Percentiles rank a stretch among this genome's conserved stretches.
Conservation (phyloP, 2,329 filamentous ascomycete genomes). For the Cylindrodendrum hubeiense region DNA sequence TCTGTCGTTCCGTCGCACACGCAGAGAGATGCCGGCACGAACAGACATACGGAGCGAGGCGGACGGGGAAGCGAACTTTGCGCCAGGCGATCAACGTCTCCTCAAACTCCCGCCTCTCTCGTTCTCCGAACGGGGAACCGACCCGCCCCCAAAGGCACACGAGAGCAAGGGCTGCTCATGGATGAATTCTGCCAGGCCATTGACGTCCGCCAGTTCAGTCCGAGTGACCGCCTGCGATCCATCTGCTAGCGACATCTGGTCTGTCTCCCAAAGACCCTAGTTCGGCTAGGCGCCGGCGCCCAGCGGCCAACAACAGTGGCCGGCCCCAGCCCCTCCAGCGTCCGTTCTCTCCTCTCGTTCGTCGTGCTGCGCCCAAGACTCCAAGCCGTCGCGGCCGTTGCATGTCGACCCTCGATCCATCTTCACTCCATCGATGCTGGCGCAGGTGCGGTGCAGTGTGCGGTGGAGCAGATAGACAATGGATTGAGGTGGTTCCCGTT, state of each 20-base stretch:
- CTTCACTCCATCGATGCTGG: neutral
- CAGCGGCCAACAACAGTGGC: constrained; percentile 41
- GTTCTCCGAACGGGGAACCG: constrained; percentile 7
- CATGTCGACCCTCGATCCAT: constrained; percentile 1
- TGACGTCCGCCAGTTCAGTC: constrained; percentile 7
- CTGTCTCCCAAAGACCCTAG: constrained; percentile 39
- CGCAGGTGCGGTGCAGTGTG: constrained; percentile 11
- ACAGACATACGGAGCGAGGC: neutral
- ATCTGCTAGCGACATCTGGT: constrained; percentile 42
- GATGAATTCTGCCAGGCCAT: constrained; percentile 5
- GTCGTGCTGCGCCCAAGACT: constrained; percentile 22
- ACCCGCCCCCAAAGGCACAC: constrained; percentile 3
- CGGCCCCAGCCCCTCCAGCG: constrained; percentile 38
- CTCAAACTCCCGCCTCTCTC: neutral
- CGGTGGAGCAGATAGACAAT: constrained; percentile 10
- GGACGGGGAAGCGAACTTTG: constrained; percentile 1
- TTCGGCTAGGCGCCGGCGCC: constrained; percentile 42
- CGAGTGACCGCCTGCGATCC: constrained; percentile 41
- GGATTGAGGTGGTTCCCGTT: constrained; percentile 18
- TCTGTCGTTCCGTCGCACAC: constrained; percentile 1
- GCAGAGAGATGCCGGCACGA: neutral
- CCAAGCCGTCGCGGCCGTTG: constrained; percentile 6
- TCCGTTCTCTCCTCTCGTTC: constrained; percentile 26
- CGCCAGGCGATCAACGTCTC: neutral
- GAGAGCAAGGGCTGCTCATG: constrained; percentile 10